Base-by-base conservation (phyloP, 371 early-diverging fungal genomes). In the Mortierella sp. region DNA sequence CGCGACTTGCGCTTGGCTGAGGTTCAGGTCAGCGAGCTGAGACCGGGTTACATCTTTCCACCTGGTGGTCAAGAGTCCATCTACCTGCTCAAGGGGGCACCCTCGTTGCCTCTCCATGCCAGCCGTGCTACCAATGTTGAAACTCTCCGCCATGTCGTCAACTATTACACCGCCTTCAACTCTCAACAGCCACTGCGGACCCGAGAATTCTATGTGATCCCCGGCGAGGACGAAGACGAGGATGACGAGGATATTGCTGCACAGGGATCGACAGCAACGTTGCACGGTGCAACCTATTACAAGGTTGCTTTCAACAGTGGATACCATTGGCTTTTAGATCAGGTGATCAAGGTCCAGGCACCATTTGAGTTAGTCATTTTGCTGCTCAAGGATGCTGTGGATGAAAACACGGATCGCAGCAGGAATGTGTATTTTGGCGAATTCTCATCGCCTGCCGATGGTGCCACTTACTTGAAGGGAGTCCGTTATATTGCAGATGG, bases 21-120 rank as follows among this genome's bases (percentile, higher is more conserved):
- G 26, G 60, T 60, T 6, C 45, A 60, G 14, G 16, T 60, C 28
- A 26, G 21, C 26, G 45, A 48, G 9, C 60, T 60, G 25, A 46
- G 60, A 16, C 47, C 50, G 11, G 60, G 60, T 5, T 60, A 60
- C 47, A 37, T 47, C 60, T 60, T 60, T 47, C 60, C 60, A 7
- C 60, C 60, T 19, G 60, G 60, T 47, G 60, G 60, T 23, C 46
- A 60, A 60, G 60, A 60, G 47, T 60, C 60, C 15, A 60, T 60
- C 1, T 60, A 60, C 48, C 21, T 60, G 60, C 60, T 60, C 60
- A 60, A 60, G 47, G 60, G 60, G 1, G 60, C 60, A 0, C 60
- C 60, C 7, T 60, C 60, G 5, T 28, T 60, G 48, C 60, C 60
- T 11, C 46, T 60, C 25, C 60, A 60, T 47, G 47, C 47, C 25